phyloP scores from a whole-genome alignment of 2,329 filamentous ascomycete genomes.

The Lanzia echinophila region DNA sequence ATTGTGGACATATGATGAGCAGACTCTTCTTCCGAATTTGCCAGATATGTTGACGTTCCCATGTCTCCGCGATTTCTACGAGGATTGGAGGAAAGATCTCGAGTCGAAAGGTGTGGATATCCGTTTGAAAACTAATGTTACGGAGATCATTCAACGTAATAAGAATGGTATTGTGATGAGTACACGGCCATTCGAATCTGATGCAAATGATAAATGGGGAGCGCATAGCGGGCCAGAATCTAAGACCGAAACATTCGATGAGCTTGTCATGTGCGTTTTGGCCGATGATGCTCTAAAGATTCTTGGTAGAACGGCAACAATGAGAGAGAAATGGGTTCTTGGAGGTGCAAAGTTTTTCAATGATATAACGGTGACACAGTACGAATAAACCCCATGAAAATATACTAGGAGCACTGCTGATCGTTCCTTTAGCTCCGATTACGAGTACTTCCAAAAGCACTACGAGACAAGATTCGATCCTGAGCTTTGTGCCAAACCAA shows the following conservation, averaged over 20 bases:
- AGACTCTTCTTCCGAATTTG: slow-evolving; percentile 49
- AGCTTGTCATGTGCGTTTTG: slow-evolving; percentile 58
- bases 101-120: slow-evolving; percentile 49
- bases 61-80: slow-evolving; percentile 54
- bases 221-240: slow-evolving; percentile 35
- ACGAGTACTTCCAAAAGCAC: slow-evolving; percentile 58
- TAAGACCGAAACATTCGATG: slow-evolving; percentile 51
- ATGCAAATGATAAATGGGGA: slow-evolving; percentile 40
- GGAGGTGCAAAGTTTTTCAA: slow-evolving; percentile 64
- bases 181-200: slow-evolving; percentile 38
- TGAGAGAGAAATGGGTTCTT: slow-evolving; percentile 59
- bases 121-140: slow-evolving; percentile 49
- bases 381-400: background rate
- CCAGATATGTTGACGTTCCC: slow-evolving; percentile 63
- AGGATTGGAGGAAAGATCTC: slow-evolving; percentile 50
- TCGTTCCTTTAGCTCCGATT: slow-evolving; percentile 41
- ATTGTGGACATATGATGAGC: slow-evolving; percentile 51
- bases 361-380: slow-evolving; percentile 64
- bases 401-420: background rate
- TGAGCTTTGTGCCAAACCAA: slow-evolving; percentile 43
- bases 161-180: slow-evolving; percentile 46
- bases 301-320: slow-evolving; percentile 49
- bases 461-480: slow-evolving; percentile 57
- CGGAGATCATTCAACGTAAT: slow-evolving; percentile 43
- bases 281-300: slow-evolving; percentile 59